Percentiles rank a stretch among this genome's conserved stretches.
phyloP scores from a whole-genome alignment of 2,329 filamentous ascomycete species.

The Colletotrichum sp. region DNA sequence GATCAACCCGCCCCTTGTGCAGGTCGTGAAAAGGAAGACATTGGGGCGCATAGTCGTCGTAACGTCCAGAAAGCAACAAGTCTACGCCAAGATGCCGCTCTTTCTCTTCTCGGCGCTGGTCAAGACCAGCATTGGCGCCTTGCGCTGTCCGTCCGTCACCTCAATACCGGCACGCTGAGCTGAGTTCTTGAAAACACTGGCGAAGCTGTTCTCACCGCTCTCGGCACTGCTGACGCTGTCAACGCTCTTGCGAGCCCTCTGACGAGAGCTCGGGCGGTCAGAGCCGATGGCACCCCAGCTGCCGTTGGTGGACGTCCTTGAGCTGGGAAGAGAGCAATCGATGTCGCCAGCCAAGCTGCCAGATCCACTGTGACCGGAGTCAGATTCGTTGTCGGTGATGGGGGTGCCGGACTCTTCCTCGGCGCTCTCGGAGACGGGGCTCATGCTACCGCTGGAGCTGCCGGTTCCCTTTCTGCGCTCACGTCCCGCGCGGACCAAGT shows the following conservation, averaged over 20 bases:
- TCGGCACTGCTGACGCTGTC: conserved; percentile 71
- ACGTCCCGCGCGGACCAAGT: conserved; percentile 86
- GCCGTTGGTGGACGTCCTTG: conserved; percentile 77
- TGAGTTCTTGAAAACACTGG: conserved; percentile 68
- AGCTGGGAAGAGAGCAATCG: conserved; percentile 72
- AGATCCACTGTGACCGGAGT: conserved; percentile 74
- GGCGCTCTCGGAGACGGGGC: conserved; percentile 83
- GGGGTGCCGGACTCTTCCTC: conserved; percentile 69
- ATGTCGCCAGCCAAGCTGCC: conserved; percentile 80
- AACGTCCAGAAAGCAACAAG: conserved; percentile 9
- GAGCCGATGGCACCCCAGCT: conserved; percentile 83
- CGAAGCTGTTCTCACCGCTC: conserved; percentile 63
- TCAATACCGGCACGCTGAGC: conserved; percentile 59
- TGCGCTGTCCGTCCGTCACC: conserved; percentile 70
- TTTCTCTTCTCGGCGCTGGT: conserved; percentile 92
- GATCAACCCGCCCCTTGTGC: conserved; percentile 20
- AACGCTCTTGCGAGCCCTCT: conserved; percentile 67
- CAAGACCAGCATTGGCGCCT: conserved; percentile 85
- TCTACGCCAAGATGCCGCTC: conserved; percentile 47
- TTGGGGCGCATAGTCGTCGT: conserved; percentile 24
- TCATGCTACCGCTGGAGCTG: conserved; percentile 78
- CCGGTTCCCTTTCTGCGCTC: conserved; percentile 81
- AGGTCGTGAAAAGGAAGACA: conserved; percentile 24
- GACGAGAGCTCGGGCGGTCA: conserved; percentile 75
- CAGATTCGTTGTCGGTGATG: conserved; percentile 76